These are phyloP conservation scores for Scutellaria galericulata DNA, from an alignment of 257 asterid genomes.

Conservation along the genomic window DNA sequence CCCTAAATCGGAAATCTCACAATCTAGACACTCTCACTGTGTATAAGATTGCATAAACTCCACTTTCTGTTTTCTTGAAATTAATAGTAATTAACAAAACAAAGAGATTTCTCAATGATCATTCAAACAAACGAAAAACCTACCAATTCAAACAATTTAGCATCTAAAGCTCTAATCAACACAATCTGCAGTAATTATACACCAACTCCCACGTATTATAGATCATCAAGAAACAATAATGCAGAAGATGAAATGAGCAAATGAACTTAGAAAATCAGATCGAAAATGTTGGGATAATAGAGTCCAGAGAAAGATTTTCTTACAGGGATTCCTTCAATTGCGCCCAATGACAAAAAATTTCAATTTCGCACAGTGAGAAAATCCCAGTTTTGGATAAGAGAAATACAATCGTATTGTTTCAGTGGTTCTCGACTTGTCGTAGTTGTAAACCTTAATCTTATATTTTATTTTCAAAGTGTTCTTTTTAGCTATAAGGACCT, in stretches of 20 bases:
- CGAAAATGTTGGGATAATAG: conserved; percentile 11
- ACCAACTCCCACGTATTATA: conserved; percentile 7
- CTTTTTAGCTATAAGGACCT: no score
- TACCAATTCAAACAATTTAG: neutral
- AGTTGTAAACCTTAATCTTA: neutral
- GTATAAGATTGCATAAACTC: neutral
- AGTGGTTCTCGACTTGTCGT: conserved; percentile 31
- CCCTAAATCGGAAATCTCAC: conserved; percentile 1
- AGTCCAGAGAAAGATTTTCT: conserved; percentile 22
- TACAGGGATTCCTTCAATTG: conserved; percentile 34
- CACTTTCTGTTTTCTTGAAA: conserved; percentile 3
- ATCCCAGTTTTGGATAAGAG: conserved; percentile 43
- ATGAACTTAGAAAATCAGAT: neutral
- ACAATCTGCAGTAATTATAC: conserved; percentile 4
- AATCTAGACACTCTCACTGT: neutral
- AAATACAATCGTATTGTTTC: conserved; percentile 20
- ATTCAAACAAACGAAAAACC: neutral
- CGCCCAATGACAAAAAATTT: conserved; percentile 26
- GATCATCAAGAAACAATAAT: conserved; percentile 23
- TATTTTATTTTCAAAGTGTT: neutral
- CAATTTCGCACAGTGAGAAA: conserved; percentile 29
- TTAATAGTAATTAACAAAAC: neutral
- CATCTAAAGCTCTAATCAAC: conserved; percentile 1
- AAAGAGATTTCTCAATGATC: neutral
- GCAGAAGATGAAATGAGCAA: conserved; percentile 25